These are phyloP conservation scores for Periconia digitata DNA, from an alignment of 2,329 filamentous ascomycete species.

Conservation along the genomic window DNA sequence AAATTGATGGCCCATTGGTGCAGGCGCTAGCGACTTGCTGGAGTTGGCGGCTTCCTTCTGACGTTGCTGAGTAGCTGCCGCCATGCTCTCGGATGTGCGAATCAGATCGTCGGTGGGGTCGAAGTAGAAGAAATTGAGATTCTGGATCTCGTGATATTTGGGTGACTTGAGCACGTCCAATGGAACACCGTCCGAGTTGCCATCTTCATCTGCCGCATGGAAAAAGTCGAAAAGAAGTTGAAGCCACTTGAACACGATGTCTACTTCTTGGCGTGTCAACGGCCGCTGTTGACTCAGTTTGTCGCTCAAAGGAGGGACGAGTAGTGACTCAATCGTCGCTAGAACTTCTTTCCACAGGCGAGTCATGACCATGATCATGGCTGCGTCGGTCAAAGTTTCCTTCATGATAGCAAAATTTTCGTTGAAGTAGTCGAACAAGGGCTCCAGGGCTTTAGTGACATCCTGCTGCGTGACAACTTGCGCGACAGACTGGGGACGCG, in stretches of 20 bases:
- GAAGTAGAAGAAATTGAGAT: conserved; percentile 98
- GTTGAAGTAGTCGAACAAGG: conserved; percentile 92
- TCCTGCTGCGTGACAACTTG: conserved; percentile 69
- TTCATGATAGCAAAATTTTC: conserved; percentile 99
- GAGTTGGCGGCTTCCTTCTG: conserved; percentile 65
- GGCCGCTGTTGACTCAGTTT: conserved; percentile 86
- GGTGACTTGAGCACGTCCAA: conserved; percentile 91
- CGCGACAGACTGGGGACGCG: conserved; percentile 50
- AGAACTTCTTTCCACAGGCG: conserved; percentile 97
- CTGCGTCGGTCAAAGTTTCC: conserved; percentile 86
- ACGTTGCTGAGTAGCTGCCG: conserved; percentile 76
- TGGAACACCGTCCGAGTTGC: conserved; percentile 84
- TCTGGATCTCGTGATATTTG: conserved; percentile 97
- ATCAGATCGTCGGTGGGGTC: conserved; percentile 89
- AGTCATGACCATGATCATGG: conserved; percentile 99
- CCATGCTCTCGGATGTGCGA: conserved; percentile 95
- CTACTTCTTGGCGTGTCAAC: conserved; percentile 82
- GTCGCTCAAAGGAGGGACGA: conserved; percentile 92
- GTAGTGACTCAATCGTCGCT: conserved; percentile 82
- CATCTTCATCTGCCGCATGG: conserved; percentile 84
- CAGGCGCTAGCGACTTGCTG: conserved; percentile 71
- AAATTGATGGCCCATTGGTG: conserved; percentile 56
- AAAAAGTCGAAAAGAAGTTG: conserved; percentile 92
- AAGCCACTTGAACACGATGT: conserved; percentile 94
- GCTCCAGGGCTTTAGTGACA: conserved; percentile 77